Evolutionary conservation across 345 rosid species (phyloP).

Genomic region (Brassica cretica): DNA sequence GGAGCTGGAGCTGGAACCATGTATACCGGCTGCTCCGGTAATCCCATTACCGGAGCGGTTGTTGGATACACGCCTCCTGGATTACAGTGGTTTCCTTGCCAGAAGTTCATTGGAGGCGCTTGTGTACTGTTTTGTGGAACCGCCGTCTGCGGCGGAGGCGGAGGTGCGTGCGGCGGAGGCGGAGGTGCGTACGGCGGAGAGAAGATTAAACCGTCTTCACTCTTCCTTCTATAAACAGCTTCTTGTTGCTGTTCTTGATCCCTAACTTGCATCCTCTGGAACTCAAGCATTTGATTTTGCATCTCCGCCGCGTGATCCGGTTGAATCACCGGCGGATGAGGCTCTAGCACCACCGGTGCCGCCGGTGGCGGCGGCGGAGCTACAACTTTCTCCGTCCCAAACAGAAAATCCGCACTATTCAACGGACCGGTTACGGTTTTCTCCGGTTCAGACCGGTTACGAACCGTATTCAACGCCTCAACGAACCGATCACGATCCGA

Average conservation of each 20-base stretch:
- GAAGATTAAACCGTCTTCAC: conserved; percentile 42
- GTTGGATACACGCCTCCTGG: conserved; percentile 46
- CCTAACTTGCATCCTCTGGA: background rate
- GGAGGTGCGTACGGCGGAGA: conserved; percentile 15
- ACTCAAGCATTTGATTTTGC: conserved; percentile 19
- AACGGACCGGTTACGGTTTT: conserved; percentile 37
- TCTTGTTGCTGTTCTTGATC: conserved; percentile 39
- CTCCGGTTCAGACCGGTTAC: conserved; percentile 40
- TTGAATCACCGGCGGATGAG: conserved; percentile 39
- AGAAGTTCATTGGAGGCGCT: conserved; percentile 48
- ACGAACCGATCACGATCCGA: conserved; percentile 86
- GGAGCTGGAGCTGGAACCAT: conserved; percentile 30
- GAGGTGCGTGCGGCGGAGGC: background rate
- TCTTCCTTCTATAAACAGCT: conserved; percentile 49
- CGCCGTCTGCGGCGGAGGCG: conserved; percentile 20
- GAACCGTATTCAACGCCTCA: conserved; percentile 58
- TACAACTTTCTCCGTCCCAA: conserved; percentile 63
- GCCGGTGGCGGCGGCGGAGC: conserved; percentile 35
- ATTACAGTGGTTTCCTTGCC: conserved; percentile 59
- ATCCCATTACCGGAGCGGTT: conserved; percentile 36
- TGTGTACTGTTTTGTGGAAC: conserved; percentile 25
- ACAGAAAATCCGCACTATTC: conserved; percentile 65
- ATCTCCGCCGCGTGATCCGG: background rate
- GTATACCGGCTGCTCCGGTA: conserved; percentile 45
- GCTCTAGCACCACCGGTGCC: conserved; percentile 33